A percentile compares a stretch with the other conserved stretches of the same genome.
Evolutionary conservation across 331 rosid genomes (phyloP).

Genomic region (Arachis monticola): DNA sequence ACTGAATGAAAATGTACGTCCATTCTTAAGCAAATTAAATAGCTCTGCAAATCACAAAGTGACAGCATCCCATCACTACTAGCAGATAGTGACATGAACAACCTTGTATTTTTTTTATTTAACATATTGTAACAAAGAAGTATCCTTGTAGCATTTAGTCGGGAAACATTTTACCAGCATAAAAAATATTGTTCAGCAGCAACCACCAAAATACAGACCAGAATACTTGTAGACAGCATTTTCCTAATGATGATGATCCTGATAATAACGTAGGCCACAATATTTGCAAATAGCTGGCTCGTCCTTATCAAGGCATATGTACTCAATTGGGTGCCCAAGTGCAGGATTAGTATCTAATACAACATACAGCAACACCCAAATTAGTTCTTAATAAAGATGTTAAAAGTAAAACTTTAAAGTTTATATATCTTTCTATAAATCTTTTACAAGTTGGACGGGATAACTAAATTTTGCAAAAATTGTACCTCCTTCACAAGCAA

Average conservation of each 20-base stretch:
- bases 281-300: conserved; percentile 93
- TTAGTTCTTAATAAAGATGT: conserved; percentile 23
- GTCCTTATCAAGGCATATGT: conserved; percentile 76
- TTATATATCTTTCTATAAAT: conserved; percentile 9
- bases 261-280: conserved; percentile 84
- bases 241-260: conserved; percentile 87
- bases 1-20: conserved; percentile 9
- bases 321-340: conserved; percentile 96
- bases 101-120: conserved; percentile 59
- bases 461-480: conserved; percentile 26
- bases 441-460: neutral
- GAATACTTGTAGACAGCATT: conserved; percentile 34
- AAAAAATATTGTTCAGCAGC: conserved; percentile 35
- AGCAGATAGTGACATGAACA: conserved; percentile 39
- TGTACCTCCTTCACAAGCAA: conserved; percentile 99
- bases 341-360: conserved; percentile 73
- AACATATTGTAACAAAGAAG: conserved; percentile 39
- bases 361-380: conserved; percentile 36
- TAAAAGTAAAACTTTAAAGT: neutral
- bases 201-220: conserved; percentile 36
- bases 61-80: conserved; percentile 16
- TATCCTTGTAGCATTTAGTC: conserved; percentile 41
- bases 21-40: conserved; percentile 33
- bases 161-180: conserved; percentile 35
- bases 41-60: conserved; percentile 5